Conservation (phyloP, 2,329 filamentous ascomycete species). For the Chrysoporthe cubensis region DNA sequence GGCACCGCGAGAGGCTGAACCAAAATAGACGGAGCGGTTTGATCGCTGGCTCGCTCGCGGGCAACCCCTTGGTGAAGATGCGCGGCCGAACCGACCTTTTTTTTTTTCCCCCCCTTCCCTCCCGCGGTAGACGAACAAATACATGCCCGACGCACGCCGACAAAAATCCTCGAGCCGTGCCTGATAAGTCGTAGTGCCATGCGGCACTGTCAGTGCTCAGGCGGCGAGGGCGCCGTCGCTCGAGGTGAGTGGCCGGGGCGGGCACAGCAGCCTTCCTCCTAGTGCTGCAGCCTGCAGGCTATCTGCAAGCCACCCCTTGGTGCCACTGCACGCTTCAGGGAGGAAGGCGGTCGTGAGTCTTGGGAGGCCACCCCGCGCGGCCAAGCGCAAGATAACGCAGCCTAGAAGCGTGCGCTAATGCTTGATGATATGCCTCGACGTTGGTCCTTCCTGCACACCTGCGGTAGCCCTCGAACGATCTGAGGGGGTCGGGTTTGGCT, state of each 20-base stretch:
- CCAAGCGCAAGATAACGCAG: not conserved
- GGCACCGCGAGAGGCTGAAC: conserved; percentile 1
- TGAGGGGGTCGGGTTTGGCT: not conserved
- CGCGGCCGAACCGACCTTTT: not conserved
- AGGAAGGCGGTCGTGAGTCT: conserved; percentile 16
- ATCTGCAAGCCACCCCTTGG: conserved; percentile 30
- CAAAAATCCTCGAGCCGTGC: conserved; percentile 8
- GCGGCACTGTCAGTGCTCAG: conserved; percentile 25
- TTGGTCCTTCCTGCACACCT: not conserved
- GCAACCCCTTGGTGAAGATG: not conserved
- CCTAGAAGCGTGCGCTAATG: not conserved
- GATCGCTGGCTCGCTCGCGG: not conserved
- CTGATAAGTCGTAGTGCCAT: conserved; percentile 23
- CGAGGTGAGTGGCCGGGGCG: conserved; percentile 20
- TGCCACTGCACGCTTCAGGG: conserved; percentile 36
- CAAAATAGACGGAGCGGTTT: not conserved
- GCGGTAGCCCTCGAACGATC: not conserved
- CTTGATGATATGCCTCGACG: not conserved
- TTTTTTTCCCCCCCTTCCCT: not conserved
- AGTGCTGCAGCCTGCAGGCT: conserved; percentile 29
- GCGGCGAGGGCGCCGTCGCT: conserved; percentile 12
- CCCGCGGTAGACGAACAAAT: conserved; percentile 8
- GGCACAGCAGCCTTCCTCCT: conserved; percentile 14
- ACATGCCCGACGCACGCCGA: conserved; percentile 4
- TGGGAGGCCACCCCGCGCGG: conserved; percentile 14